Conservation (phyloP, 805 yeast species). For the Candida maesae region DNA sequence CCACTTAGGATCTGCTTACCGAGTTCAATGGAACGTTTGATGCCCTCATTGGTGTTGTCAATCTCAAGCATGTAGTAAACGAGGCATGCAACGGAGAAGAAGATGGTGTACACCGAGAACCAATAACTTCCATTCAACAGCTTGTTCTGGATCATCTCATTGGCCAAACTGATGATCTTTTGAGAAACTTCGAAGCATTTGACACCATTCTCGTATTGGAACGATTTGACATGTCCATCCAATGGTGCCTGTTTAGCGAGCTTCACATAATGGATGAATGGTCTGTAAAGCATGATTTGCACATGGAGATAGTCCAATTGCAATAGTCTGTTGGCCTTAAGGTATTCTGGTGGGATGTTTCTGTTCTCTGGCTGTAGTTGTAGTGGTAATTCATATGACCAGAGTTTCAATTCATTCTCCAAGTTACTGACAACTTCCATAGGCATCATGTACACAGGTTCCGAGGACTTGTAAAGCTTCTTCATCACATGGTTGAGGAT, state of each 20-base stretch:
- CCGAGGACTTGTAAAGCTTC: constrained; percentile 67
- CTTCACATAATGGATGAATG: constrained; percentile 66
- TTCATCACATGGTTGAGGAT: constrained; percentile 69
- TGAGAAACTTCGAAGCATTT: constrained; percentile 85
- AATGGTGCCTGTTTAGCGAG: constrained; percentile 36
- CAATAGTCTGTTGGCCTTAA: constrained; percentile 71
- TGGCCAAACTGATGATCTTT: constrained; percentile 72
- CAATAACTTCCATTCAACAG: constrained; percentile 84
- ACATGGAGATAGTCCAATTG: constrained; percentile 76
- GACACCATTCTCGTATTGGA: constrained; percentile 68
- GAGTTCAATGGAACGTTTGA: constrained; percentile 68
- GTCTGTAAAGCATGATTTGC: constrained; percentile 81
- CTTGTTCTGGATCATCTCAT: constrained; percentile 70
- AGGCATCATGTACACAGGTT: constrained; percentile 27
- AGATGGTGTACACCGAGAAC: constrained; percentile 93
- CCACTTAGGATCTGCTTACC: constrained; percentile 71
- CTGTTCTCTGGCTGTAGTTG: constrained; percentile 56
- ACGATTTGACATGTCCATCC: constrained; percentile 26
- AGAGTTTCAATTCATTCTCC: constrained; percentile 66
- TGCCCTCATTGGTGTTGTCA: constrained; percentile 44
- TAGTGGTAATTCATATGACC: constrained; percentile 69
- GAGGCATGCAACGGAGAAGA: constrained; percentile 85
- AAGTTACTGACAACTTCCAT: constrained; percentile 55
- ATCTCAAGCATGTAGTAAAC: constrained; percentile 58
- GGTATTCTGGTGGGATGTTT: constrained; percentile 39